Base-by-base conservation (phyloP, 495 filamentous ascomycete genomes). In the Podospora appendiculata region DNA sequence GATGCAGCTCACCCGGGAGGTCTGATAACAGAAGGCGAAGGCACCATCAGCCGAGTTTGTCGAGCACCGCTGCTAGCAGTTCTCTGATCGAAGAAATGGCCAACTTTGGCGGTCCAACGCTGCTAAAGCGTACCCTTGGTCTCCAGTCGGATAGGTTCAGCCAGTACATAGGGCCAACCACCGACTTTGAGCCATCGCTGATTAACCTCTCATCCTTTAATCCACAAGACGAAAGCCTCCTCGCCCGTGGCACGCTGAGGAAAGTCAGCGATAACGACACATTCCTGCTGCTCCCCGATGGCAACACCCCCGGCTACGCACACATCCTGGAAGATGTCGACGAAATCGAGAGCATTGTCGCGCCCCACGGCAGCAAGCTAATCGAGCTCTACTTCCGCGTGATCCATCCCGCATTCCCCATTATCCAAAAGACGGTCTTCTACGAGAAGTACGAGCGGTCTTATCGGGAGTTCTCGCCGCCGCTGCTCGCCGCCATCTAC, bases 351-450 rank as follows among this genome's bases (percentile, higher is more conserved):
- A 80, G 79, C 53, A 72, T 93, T 59, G 86, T 96, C 45, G 80
- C 86, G 33, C 88, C 89, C 6, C 82, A 95, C 67, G 90, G 90
- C 41, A 80, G 83, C 51, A 82, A 82, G 10, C 63, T 96, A 64
- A 82, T 96, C 47, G 86, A 92, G 53, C 77, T 94, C 47, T 98
- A 91, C 74, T 95, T 95, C 59, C 79, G 83, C 48, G 77, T 88
- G 48, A 84, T 96, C 43, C 93, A 96, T 66, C 91, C 90, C 1
- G 89, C 80, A 52, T 94, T 95, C 58, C 92, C 92, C 34, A 89
- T 98, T 53, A 72, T 96, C 47, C 85, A 95, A 60, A 91, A 95
- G 71, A 79, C 83, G 54, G 79, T 90, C 35, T 95, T 95, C 63
- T 81, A 88, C 58, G 88, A 94, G 58, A 87, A 90, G 57, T 89